Base-by-base conservation (phyloP, 192 early-diverging fungal genomes). In the Blastocladiella britannica region DNA sequence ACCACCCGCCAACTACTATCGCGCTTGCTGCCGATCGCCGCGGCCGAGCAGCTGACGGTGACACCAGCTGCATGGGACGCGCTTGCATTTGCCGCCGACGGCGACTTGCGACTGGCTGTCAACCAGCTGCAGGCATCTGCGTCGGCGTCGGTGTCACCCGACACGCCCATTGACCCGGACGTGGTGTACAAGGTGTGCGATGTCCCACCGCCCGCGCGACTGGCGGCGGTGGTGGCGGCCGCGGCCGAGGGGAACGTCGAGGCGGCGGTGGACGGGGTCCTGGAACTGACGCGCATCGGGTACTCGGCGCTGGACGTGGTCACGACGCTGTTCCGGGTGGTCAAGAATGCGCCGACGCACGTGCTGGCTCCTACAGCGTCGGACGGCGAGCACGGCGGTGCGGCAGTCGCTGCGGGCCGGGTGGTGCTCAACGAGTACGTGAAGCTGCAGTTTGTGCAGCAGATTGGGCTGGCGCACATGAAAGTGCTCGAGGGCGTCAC, bases 131-230 rank as follows among this genome's bases (percentile, higher is more conserved):
- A 96, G 69, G 80, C 89, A 18, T 88, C 91, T 0, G 76, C 72
- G 59, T 47, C 37, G 37, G 82, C 84, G 53, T 92, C 90, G 25
- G n/a, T n/a, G n/a, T n/a, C n/a, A n/a, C n/a, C n/a, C n/a, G 96
- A 93, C 60, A 81, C 80, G 7, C 76, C 82, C 62, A 73, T 98
- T 7, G 82, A 83, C 43, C 74, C 78, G 3, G 89, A 91, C 22
- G 89, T 94, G 60, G 92, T 96, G 5, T 98, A 86, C 71, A 90
- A 89, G 55, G 89, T 98, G 2, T 98, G 94, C 67, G 94, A 98
- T 63, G 89, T 89, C 63, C 94, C 94, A 26, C 88, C 92, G 62
- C 94, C 94, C 0, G 82, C 83, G 8, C 62, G 83, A 4, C 67
- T 96, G 23, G 71, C 79, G 55, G 70, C 76, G 37, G 84, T 93